A percentile compares a stretch with the other conserved stretches of the same genome.
Evolutionary conservation across 768 basidiomycete species (phyloP).

Genomic region (Obba rivulosa): DNA sequence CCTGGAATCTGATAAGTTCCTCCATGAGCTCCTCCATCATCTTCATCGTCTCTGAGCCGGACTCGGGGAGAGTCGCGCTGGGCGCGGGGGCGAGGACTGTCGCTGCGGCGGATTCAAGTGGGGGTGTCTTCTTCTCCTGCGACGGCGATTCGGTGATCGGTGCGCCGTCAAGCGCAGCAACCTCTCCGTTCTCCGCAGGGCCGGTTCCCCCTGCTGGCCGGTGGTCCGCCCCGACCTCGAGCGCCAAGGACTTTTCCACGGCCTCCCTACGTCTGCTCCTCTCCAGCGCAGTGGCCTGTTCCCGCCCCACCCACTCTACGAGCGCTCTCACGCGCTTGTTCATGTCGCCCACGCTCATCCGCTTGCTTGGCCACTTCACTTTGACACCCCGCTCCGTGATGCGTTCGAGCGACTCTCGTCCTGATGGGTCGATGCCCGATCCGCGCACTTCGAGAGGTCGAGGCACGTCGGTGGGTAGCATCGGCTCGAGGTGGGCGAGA

Average conservation of each 20-base stretch:
- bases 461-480: conserved; percentile 74
- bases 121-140: conserved; percentile 14
- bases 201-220: neutral
- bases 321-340: conserved; percentile 88
- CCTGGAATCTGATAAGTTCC: conserved; percentile 85
- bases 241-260: conserved; percentile 48
- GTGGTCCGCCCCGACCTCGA: neutral
- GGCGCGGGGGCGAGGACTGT: neutral
- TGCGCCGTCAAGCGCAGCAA: conserved; percentile 31
- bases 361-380: conserved; percentile 90
- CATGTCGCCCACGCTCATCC: conserved; percentile 97
- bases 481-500: conserved; percentile 77
- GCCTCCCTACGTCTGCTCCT: conserved; percentile 65
- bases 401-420: conserved; percentile 53
- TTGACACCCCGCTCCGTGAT: conserved; percentile 75
- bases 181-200: conserved; percentile 16
- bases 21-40: conserved; percentile 91
- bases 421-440: conserved; percentile 33
- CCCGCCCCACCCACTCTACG: conserved; percentile 90
- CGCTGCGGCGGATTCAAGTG: neutral
- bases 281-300: conserved; percentile 73
- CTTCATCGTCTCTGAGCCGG: conserved; percentile 51
- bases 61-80: conserved; percentile 2
- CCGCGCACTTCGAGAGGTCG: conserved; percentile 68
- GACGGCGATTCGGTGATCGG: conserved; percentile 13